Evolutionary conservation across 108 stramenopile species (phyloP).

Genomic region (Cylindrotheca fusiformis): DNA sequence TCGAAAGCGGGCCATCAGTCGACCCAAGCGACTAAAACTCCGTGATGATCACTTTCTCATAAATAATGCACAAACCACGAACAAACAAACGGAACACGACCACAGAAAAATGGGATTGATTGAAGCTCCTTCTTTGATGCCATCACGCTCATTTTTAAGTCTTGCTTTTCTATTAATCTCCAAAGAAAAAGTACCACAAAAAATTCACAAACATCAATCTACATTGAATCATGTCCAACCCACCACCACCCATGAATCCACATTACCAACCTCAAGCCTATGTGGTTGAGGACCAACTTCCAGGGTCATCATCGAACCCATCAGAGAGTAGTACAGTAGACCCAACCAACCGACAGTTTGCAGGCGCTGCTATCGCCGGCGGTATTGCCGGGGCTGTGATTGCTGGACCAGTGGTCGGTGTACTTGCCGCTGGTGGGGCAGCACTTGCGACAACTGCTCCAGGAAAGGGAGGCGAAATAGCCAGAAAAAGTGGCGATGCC

Average conservation of each 20-base stretch:
- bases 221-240: neutral
- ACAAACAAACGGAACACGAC: too few species aligned
- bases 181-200: too few species aligned
- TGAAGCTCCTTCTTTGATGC: too few species aligned
- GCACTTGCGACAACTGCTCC: conserved; percentile 45
- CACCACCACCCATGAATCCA: neutral
- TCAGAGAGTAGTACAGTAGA: neutral
- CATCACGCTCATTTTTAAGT: too few species aligned
- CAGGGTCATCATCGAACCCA: too few species aligned
- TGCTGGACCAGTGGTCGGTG: conserved; percentile 62
- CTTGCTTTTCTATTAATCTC: too few species aligned
- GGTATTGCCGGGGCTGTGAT: conserved; percentile 65
- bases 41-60: too few species aligned
- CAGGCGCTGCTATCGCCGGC: conserved; percentile 61
- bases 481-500: conserved; percentile 56
- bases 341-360: conserved; percentile 24
- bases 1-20: too few species aligned
- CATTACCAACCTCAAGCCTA: neutral
- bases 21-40: too few species aligned
- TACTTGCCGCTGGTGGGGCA: conserved; percentile 60
- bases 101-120: too few species aligned
- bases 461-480: conserved; percentile 42
- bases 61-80: too few species aligned
- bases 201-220: neutral
- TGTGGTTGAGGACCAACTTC: neutral